Base-by-base conservation (phyloP, 164 flowering plant genomes). In the Magnolia kwangsiensis region DNA sequence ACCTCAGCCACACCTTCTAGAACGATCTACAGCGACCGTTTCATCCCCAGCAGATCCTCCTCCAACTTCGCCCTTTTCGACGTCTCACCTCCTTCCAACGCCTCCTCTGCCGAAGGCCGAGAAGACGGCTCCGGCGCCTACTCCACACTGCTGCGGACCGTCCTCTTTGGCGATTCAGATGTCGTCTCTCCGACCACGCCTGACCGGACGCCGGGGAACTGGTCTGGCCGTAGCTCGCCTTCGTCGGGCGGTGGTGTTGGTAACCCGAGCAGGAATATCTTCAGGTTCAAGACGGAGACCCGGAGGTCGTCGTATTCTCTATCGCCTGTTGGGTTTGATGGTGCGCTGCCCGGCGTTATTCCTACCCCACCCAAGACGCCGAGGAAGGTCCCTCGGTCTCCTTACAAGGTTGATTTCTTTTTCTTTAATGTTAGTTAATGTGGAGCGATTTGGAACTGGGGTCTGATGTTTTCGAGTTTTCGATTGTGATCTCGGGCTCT, bases 61-160 rank as follows among this genome's bases (percentile, higher is more conserved):
- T 96, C 99, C 55, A 93, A 96, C 81, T 96, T 91, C 75, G 90
- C 89, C 0, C 94, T 96, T 7, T 91, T 94, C 72, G 78, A 86
- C 76, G 69, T 87, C 51, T 70, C 87, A 1, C 77, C 89, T 3
- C 50, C 89, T 27, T 20, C 71, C 51, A 14, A 37, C 18, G 77
- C 76, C 4, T 70, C 88, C 10, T 55, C 85, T 7, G 49, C 78
- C 0, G 92, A 85, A 5, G 83, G 82, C 3, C 66, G 82, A 18
- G 93, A 89, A 50, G 92, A 92, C 18, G 84, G 80, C 16, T 78
- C 96, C 10, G 80, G 87, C 37, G 74, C 92, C 8, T 94, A 94
- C 74, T 79, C 85, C 0, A 75, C 88, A 6, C 85, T 93, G 2
- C 77, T 96, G 72, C 81, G 84, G 29, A 78, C 88, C 0, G 98